Percentiles rank a stretch among this genome's conserved stretches.
Conservation (phyloP, 257 asterid genomes). For the Phtheirospermum japonicum region DNA sequence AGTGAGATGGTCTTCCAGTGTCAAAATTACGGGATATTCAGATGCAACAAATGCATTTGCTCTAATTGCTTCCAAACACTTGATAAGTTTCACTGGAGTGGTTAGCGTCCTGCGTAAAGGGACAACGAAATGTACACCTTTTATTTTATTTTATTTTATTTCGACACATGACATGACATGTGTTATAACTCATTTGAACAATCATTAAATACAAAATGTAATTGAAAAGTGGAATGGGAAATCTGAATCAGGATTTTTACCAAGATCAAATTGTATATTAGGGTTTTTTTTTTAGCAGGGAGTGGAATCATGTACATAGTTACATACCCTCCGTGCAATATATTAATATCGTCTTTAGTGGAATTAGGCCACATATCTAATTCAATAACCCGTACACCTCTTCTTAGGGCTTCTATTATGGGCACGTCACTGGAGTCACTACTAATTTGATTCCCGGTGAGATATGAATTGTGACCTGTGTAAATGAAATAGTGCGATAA, state of each 20-base stretch:
- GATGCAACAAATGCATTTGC: slow-evolving; percentile 71
- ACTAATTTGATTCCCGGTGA: slow-evolving; percentile 73
- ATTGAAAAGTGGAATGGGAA: too few relatives aligned
- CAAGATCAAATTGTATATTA: too few relatives aligned
- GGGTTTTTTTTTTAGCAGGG: too few relatives aligned
- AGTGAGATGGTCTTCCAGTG: slow-evolving; percentile 81
- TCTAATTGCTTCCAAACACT: slow-evolving; percentile 62
- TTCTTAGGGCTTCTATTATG: slow-evolving; percentile 53
- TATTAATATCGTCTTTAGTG: slow-evolving; percentile 55
- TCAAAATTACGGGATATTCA: slow-evolving; percentile 69
- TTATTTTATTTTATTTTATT: too few relatives aligned
- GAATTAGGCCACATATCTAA: slow-evolving; percentile 89
- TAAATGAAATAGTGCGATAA: slow-evolving; percentile 66
- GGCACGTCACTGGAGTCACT: slow-evolving; percentile 73
- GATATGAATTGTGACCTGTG: slow-evolving; percentile 79
- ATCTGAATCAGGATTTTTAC: too few relatives aligned
- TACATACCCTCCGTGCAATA: slow-evolving; percentile 81
- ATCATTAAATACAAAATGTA: too few relatives aligned
- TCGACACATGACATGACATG: too few relatives aligned
- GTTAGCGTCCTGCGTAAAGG: slow-evolving; percentile 66
- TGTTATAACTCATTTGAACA: too few relatives aligned
- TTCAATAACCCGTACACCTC: slow-evolving; percentile 78
- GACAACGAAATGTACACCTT: background rate
- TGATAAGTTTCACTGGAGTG: slow-evolving; percentile 57
- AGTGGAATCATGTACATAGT: too few relatives aligned